Evolutionary conservation across 148 eudicot genomes (phyloP).

Genomic region (Fagopyrum homotropicum): DNA sequence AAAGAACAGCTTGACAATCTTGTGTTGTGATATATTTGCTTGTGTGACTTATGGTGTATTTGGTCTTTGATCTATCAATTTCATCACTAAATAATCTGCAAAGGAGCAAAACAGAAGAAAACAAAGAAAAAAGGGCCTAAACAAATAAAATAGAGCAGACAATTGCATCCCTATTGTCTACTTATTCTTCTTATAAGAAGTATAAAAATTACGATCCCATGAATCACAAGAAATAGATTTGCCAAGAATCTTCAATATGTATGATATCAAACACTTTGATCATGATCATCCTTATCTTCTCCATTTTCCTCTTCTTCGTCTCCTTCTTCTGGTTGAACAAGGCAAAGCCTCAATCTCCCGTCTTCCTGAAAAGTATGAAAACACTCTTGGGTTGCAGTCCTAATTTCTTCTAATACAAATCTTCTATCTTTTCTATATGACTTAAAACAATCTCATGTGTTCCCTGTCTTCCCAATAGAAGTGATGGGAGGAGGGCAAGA

Average conservation of each 20-base stretch:
- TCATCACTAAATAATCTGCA: not conserved
- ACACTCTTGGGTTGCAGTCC: conserved; percentile 51
- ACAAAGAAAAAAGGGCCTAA: not conserved
- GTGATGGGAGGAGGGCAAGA: conserved; percentile 82
- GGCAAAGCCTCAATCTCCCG: conserved; percentile 59
- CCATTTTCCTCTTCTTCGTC: not conserved
- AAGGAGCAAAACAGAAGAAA: not conserved
- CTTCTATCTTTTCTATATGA: conserved; percentile 65
- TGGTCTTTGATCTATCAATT: not conserved
- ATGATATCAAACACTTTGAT: not conserved
- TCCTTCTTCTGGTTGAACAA: conserved; percentile 30
- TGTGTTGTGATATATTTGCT: no score
- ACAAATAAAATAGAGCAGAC: not conserved
- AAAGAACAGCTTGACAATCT: no score
- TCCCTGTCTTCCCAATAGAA: conserved; percentile 60
- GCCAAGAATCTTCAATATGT: not conserved
- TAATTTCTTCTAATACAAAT: conserved; percentile 60
- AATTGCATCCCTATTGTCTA: not conserved
- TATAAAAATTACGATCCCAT: not conserved
- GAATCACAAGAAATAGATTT: not conserved
- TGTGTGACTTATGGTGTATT: not conserved
- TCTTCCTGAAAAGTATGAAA: conserved; percentile 64
- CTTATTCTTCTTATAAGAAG: not conserved
- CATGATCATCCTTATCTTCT: not conserved
- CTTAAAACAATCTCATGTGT: conserved; percentile 55